Evolutionary conservation across 176 grass and related monocot species (phyloP), one percentile per base, ranked within the genome.

Genomic region (Pontederia crassipes): DNA sequence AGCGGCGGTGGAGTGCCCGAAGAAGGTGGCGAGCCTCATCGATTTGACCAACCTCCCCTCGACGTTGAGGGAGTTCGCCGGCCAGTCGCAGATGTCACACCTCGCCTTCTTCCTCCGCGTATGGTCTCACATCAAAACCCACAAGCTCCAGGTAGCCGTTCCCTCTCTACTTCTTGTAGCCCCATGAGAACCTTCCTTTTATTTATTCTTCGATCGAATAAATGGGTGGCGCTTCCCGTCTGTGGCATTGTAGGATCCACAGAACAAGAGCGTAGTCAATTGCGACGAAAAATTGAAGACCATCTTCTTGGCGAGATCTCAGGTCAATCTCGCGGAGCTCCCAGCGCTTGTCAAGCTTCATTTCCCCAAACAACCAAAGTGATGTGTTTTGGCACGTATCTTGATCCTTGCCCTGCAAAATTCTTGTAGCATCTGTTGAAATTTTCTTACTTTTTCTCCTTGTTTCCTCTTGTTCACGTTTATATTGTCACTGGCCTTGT

Each of bases 271-370:
- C 51, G 70, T 91, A 64, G 84, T 97, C 12, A 97, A 88, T 52
- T 97, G 87, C 32, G 92, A 91, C 64, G 70, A 91, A 15, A 97
- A 91, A 69, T 86, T 97, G 83, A 97, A 91, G 77, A 78, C 55
- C 68, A 76, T 96, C 75, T 57, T 91, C 17, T 63, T 82, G 49
- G 92, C 83, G 0, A 90, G 78, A 59, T 72, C 83, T 26, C 82
- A 85, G 70, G 83, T 96, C 58, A 78, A 90, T 40, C 90, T 95
- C 9, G 74, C 80, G 11, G 80, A 95, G 64, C 86, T 95, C 52
- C 90, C 90, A 32, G 49, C 57, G 78, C 83, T 89, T 15, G 57
- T 86, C 57, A 91, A 83, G 47, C 40, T 83, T 69, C 87, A 97
- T 76, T 97, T 97, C 46, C 86, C 86, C 4, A 89, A 73, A 60